A percentile compares a stretch with the other conserved stretches of the same genome.
Conservation (phyloP, 2,329 filamentous ascomycete species). For the Fusarium domesticum region DNA sequence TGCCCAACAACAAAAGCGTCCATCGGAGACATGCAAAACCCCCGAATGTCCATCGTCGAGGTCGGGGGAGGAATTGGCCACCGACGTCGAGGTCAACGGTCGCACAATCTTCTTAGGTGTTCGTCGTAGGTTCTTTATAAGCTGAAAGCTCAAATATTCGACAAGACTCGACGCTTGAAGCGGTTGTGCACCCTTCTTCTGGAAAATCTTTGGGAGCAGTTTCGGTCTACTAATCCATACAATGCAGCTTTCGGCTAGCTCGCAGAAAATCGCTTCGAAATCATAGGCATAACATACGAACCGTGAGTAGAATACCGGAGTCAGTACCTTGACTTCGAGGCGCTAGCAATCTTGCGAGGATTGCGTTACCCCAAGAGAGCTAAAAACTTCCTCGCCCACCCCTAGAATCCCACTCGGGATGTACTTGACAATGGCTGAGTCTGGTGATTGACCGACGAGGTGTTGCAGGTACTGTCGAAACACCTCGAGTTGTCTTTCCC, state of each 20-base stretch:
- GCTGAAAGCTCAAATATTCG: constrained; percentile 42
- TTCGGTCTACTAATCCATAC: constrained; percentile 55
- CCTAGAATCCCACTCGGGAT: constrained; percentile 47
- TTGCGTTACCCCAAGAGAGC: constrained; percentile 30
- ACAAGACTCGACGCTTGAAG: constrained; percentile 34
- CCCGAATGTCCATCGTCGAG: constrained; percentile 40
- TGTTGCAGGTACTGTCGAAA: constrained; percentile 49
- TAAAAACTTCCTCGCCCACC: constrained; percentile 37
- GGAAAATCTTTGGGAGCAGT: constrained; percentile 45
- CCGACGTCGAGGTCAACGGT: constrained; percentile 41
- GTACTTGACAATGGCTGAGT: constrained; percentile 51
- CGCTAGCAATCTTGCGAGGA: constrained; percentile 29
- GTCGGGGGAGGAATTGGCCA: constrained; percentile 1
- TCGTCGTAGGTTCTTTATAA: constrained; percentile 44
- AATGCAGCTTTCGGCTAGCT: constrained; percentile 58
- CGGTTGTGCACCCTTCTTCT: constrained; percentile 39
- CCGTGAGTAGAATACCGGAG: constrained; percentile 64
- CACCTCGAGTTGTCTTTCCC: constrained; percentile 47
- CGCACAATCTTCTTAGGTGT: constrained; percentile 41
- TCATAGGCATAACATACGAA: constrained; percentile 62
- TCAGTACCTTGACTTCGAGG: constrained; percentile 57
- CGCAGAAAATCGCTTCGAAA: constrained; percentile 59
- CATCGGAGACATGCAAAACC: constrained; percentile 50
- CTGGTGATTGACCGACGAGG: constrained; percentile 46
- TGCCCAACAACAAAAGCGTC: constrained; percentile 46